Conservation (phyloP, 1,139 yeast species). For the Suhomyces ambrosiae region DNA sequence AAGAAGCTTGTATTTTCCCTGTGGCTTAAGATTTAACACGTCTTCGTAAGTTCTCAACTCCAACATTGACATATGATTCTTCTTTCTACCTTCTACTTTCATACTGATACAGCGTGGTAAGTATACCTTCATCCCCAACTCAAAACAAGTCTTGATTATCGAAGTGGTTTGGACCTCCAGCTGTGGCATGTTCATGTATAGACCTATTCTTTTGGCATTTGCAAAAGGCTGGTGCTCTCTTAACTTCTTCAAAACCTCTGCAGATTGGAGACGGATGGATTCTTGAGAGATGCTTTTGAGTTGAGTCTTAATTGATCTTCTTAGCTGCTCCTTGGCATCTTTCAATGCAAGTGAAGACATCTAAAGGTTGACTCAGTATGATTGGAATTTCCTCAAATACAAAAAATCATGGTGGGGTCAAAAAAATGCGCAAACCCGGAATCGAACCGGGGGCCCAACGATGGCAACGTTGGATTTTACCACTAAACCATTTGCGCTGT, state of each 20-base stretch:
- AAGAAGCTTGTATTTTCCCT: conserved; percentile 64
- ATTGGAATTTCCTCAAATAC: conserved; percentile 1
- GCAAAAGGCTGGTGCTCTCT: conserved; percentile 38
- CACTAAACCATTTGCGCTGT: conserved; percentile 9
- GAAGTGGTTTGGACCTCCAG: conserved; percentile 60
- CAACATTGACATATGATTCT: conserved; percentile 61
- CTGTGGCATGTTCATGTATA: conserved; percentile 67
- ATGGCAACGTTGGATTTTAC: conserved; percentile 11
- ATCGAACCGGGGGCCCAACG: conserved; percentile 12
- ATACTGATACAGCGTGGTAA: conserved; percentile 50
- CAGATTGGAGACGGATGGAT: conserved; percentile 15
- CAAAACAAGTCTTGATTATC: conserved; percentile 53
- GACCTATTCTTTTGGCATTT: conserved; percentile 52
- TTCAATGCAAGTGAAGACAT: conserved; percentile 7
- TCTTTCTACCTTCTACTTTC: conserved; percentile 27
- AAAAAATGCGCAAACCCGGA: conserved; percentile 12
- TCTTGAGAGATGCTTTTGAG: conserved; percentile 13
- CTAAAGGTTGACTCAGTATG: no score
- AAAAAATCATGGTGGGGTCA: neutral
- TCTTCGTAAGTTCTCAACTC: conserved; percentile 43
- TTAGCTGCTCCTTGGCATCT: conserved; percentile 15
- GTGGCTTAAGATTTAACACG: conserved; percentile 55
- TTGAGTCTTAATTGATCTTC: conserved; percentile 12
- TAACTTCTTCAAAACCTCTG: conserved; percentile 31
- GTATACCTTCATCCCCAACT: conserved; percentile 45